Conservation (phyloP, 345 rosid species). For the Iberis pinnata region DNA sequence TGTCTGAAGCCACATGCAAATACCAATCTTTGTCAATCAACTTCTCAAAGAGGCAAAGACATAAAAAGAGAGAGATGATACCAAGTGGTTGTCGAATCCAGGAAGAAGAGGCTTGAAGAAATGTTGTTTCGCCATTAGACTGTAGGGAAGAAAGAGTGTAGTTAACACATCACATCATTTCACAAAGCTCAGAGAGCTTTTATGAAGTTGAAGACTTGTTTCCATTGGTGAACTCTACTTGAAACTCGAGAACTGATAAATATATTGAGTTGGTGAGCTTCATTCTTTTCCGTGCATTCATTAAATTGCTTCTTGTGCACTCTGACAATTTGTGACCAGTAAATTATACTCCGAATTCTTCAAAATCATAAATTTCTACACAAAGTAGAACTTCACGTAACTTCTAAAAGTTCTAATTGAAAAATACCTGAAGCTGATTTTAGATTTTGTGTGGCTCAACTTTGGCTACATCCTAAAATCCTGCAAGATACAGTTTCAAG, state of each 20-base stretch:
- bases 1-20: constrained; percentile 15
- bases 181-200: constrained; percentile 4
- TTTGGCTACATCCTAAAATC: too few relatives aligned
- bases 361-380: too few relatives aligned
- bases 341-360: too few relatives aligned
- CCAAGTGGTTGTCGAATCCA: constrained; percentile 12
- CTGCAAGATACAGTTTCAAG: too few relatives aligned
- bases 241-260: neutral
- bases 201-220: constrained; percentile 2
- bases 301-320: too few relatives aligned
- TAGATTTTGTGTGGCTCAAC: too few relatives aligned
- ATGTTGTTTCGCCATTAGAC: constrained; percentile 13
- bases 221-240: constrained; percentile 6
- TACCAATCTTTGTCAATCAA: neutral
- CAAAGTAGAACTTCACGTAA: too few relatives aligned
- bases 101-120: constrained; percentile 25
- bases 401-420: too few relatives aligned
- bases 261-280: too few relatives aligned
- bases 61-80: neutral
- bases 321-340: too few relatives aligned
- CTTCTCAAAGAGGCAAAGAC: neutral
- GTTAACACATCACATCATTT: neutral
- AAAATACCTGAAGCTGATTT: too few relatives aligned
- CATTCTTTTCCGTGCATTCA: too few relatives aligned
- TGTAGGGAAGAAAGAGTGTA: neutral